A percentile compares a stretch with the other conserved stretches of the same genome.
Evolutionary conservation across 2,329 filamentous ascomycete species (phyloP).

Genomic region (Cladosporium austrohemisphaericum): DNA sequence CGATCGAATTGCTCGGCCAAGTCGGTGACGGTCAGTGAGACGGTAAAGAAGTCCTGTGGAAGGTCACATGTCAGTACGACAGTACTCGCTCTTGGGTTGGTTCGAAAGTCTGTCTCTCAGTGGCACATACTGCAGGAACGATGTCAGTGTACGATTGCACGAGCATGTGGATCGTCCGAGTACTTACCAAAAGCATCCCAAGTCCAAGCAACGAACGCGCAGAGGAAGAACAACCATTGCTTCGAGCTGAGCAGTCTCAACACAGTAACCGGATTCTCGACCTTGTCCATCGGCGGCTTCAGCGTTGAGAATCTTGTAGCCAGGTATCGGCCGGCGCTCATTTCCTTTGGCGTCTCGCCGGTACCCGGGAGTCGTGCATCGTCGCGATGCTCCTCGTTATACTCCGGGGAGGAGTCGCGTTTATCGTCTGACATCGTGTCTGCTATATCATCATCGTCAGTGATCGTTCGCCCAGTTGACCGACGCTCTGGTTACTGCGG

Average conservation of each 20-base stretch:
- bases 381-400: slow-evolving; percentile 19
- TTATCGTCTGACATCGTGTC: slow-evolving; percentile 18
- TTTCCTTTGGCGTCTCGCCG: slow-evolving; percentile 26
- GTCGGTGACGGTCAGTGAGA: slow-evolving; percentile 53
- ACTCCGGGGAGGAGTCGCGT: slow-evolving; percentile 15
- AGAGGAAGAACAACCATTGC: slow-evolving; percentile 58
- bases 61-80: no score
- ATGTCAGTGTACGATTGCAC: no score
- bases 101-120: no score
- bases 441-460: background rate
- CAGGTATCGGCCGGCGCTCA: slow-evolving; percentile 47
- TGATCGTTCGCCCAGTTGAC: background rate
- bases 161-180: background rate
- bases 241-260: slow-evolving; percentile 50
- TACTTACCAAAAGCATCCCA: slow-evolving; percentile 34
- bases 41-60: slow-evolving; percentile 55
- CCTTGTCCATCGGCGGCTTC: slow-evolving; percentile 53
- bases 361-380: slow-evolving; percentile 18
- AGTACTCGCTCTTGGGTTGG: no score
- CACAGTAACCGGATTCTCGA: slow-evolving; percentile 52
- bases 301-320: slow-evolving; percentile 52
- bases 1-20: slow-evolving; percentile 53
- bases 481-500: no score
- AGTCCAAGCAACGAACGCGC: slow-evolving; percentile 49
- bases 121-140: background rate